Evolutionary conservation across 257 asterid species (phyloP), one percentile per base, ranked within the genome.

Genomic region (Jasminum sambac): DNA sequence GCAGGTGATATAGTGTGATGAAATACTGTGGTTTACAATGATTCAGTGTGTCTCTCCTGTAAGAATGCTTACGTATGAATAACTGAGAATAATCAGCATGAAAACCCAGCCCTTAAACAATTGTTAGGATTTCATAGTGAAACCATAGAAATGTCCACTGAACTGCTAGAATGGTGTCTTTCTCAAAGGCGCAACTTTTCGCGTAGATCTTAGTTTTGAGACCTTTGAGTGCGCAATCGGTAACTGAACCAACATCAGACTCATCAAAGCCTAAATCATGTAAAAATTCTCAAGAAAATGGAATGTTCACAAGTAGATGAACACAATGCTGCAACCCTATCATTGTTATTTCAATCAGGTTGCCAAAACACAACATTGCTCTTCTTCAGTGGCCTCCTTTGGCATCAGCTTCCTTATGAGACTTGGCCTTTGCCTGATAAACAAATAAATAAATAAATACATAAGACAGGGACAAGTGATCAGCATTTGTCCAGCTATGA

Each of bases 351-450:
- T 26, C 69, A 44, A 46, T 64, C 71, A 21, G 37, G 68, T 62
- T 13, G 59, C 78, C 71, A 71, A 73, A 67, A 42, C 75, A 57
- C 39, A 25, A 79, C 5, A 37, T 12, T 57, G 72, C 72, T 34
- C 41, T 57, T 17, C 25, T 21, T 82, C 69, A 76, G 69, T 79
- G 84, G 36, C 71, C 80, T 59, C 72, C 67, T 62, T 76, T 63
- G 11, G 74, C 84, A 41, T 73, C 78, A 36, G 74, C 82, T 65
- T 82, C 76, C 84, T 76, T 74, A 11, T 76, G 84, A 71, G 84
- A 79, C 72, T 82, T 82, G 66, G 82, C 78, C 69, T 79, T 76
- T 5, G 78, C 80, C 40, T 38, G 59, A 48, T 60, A 55, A 24
- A 30, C 36, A 30, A 30, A n/a, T n/a, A 30, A 30, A 30, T 30